Evolutionary conservation across 2,329 filamentous ascomycete species (phyloP), one percentile per base, ranked within the genome.

Genomic region (Tolypocladium inflatum): DNA sequence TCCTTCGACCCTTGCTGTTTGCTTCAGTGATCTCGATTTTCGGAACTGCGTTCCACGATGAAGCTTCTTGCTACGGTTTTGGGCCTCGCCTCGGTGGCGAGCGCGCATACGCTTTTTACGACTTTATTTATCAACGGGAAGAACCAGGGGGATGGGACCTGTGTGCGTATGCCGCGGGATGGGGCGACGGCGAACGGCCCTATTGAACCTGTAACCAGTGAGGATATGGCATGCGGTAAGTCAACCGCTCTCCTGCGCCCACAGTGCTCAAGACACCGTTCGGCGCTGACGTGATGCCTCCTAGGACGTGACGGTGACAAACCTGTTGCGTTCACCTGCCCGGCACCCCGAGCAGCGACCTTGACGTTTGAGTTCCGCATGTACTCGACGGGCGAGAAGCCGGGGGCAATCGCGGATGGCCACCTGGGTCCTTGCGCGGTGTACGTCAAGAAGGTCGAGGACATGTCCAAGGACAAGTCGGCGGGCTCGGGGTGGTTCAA

Each of bases 401-500:
- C 80, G 4, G 80, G 81, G 26, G 73, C 78, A 58, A 80, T 91
- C 59, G 86, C 87, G 67, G 66, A 67, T 15, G 80, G 78, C 39
- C 86, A 87, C 71, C 80, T 83, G 68, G 88, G 88, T 0, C 86
- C 88, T 54, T 89, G 87, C 66, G 81, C 87, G 35, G 81, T 91
- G 30, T 91, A 91, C 71, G 76, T 90, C 73, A 91, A 91, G 75
- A 82, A 83, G 65, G 81, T 90, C 1, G 71, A 76, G 62, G 78
- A 84, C 58, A 83, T 85, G 59, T 73, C 73, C 15, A 68, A 67
- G 26, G 74, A 78, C 62, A 70, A 80, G 15, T 83, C 83, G 55
- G 74, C 78, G 30, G 87, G 88, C 5, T 73, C 77, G 55, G 88
- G 88, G 43, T 92, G 88, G 89, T 89, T 91, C 79, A 91, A 91